Percentiles rank a stretch among this genome's conserved stretches.
Conservation (phyloP, 768 basidiomycete genomes). For the Kwoniella heveanensis region DNA sequence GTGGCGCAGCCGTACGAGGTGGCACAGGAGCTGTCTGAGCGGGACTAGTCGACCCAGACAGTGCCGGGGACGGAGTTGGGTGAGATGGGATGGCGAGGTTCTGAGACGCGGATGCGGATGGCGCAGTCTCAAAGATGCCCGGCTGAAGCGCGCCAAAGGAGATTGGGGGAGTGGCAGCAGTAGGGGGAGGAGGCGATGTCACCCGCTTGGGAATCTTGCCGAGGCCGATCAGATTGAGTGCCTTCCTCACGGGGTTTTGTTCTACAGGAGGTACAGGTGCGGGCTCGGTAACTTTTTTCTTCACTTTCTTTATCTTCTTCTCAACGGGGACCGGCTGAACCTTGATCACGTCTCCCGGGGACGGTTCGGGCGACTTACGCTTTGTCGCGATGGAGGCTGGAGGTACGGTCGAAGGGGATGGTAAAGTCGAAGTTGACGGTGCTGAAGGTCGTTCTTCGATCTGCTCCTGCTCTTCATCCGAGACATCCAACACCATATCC, state of each 20-base stretch:
- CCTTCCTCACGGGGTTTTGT: not conserved
- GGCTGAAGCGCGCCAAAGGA: constrained; percentile 21
- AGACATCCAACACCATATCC: not conserved
- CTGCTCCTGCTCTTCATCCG: constrained; percentile 12
- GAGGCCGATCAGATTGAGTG: constrained; percentile 2
- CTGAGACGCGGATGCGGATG: not conserved
- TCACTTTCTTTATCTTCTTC: not conserved
- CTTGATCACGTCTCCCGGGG: too few relatives aligned
- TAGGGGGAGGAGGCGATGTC: constrained; percentile 12
- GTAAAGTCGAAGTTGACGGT: not conserved
- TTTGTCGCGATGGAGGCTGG: not conserved
- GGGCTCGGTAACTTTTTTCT: not conserved
- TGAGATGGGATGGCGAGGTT: not conserved
- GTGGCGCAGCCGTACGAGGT: not conserved
- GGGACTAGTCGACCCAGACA: not conserved
- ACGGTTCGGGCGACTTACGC: not conserved
- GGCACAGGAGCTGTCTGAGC: not conserved
- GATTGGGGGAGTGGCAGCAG: not conserved
- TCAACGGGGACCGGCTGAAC: not conserved
- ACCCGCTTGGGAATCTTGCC: constrained; percentile 29
- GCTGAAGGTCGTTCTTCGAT: constrained; percentile 4
- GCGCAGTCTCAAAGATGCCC: constrained; percentile 24
- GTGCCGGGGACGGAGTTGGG: not conserved
- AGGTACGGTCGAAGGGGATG: not conserved
- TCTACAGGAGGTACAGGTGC: not conserved